These are phyloP conservation scores for Spencermartinsiella europaea DNA, from an alignment of 805 yeast genomes.

Conservation along the genomic window DNA sequence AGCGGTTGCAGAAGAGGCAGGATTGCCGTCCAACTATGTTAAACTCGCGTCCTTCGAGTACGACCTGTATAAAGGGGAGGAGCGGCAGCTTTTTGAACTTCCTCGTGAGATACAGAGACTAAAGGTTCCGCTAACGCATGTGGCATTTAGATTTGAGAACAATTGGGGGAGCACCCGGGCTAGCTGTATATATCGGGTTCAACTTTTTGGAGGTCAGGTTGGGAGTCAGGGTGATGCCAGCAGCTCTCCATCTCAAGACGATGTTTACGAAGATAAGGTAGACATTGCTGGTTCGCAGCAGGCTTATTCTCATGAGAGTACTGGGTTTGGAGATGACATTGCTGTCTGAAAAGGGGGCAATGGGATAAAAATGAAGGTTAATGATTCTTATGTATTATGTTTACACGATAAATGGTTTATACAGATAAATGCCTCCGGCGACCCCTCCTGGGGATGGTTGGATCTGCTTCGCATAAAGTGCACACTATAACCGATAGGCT, in stretches of 20 bases:
- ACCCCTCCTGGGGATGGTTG: too few species aligned
- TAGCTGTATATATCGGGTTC: constrained; percentile 30
- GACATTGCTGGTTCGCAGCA: not conserved
- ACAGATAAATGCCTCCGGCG: too few species aligned
- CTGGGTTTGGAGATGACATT: constrained; percentile 9
- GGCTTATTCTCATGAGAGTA: not conserved
- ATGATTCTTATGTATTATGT: too few species aligned
- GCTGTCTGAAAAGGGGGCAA: too few species aligned
- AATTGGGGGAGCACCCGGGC: constrained; percentile 32
- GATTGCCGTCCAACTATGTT: constrained; percentile 17
- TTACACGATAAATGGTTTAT: too few species aligned
- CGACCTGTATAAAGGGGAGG: constrained; percentile 18
- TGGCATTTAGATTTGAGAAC: constrained; percentile 24
- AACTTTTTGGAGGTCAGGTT: constrained; percentile 24
- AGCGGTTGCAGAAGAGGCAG: not conserved
- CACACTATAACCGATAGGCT: too few species aligned
- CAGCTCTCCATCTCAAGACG: not conserved
- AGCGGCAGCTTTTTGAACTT: constrained; percentile 20
- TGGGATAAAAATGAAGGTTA: too few species aligned
- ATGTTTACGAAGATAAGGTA: not conserved
- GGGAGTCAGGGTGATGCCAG: not conserved
- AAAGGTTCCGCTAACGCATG: constrained; percentile 15
- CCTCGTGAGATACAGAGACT: constrained; percentile 13
- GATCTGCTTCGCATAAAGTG: too few species aligned
- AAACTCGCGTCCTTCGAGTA: constrained; percentile 21